Conservation (phyloP, 164 flowering plant species). For the Sextonia rubra region DNA sequence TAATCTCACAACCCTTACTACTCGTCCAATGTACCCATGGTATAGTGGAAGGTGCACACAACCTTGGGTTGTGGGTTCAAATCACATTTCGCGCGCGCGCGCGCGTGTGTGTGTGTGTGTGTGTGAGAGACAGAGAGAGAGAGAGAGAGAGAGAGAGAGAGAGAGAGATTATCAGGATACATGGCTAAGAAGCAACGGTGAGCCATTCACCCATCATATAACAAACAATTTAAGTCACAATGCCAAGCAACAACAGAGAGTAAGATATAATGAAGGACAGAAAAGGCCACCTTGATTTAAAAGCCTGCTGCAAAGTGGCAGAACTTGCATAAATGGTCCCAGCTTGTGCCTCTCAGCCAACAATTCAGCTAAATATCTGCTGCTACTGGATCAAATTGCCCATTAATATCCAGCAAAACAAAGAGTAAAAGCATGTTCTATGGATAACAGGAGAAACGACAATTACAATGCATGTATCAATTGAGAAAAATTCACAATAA, state of each 20-base stretch:
- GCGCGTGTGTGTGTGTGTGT: too few species aligned
- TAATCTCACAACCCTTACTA: too few species aligned
- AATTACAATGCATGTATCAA: not conserved
- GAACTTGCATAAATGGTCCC: conserved; percentile 67
- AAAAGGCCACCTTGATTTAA: conserved; percentile 54
- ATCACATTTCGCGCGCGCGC: too few species aligned
- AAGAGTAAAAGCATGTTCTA: not conserved
- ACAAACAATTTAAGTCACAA: not conserved
- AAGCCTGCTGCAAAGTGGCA: conserved; percentile 63
- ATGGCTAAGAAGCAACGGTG: too few species aligned
- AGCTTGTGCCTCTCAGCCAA: conserved; percentile 72
- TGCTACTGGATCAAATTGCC: conserved; percentile 12
- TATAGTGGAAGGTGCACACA: too few species aligned
- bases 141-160: too few species aligned
- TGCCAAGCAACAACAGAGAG: not conserved
- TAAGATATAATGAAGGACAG: not conserved
- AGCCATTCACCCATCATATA: not conserved
- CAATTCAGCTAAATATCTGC: conserved; percentile 67
- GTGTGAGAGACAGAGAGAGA: too few species aligned
- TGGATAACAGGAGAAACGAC: not conserved
- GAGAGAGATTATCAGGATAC: too few species aligned
- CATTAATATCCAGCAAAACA: conserved; percentile 6
- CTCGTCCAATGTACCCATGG: too few species aligned
- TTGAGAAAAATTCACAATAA: too few species aligned
- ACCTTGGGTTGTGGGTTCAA: too few species aligned